Evolutionary conservation across 163 green algal species (phyloP), one percentile per base, ranked within the genome.

Genomic region (Smithsoniella earleae): DNA sequence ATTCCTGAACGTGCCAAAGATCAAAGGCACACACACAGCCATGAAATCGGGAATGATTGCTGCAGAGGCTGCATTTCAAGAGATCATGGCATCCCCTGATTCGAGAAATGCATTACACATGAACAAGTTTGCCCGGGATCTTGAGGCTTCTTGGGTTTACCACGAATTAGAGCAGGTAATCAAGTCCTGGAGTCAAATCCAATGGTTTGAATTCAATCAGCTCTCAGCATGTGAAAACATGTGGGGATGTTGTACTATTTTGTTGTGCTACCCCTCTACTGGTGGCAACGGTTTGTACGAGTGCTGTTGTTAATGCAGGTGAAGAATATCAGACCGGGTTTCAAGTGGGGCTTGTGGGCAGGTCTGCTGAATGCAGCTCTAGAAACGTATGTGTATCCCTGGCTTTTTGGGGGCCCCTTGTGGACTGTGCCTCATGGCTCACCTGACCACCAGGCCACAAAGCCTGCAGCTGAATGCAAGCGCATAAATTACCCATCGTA

Each of bases 21-120:
- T 97, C 77, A 96, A 96, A 83, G 92, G 92, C 64, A 92, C 85
- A 2, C 92, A 97, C 81, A 96, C 89, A 0, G 92, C 92, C 25
- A 96, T 97, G 89, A 92, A 94, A 83, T 89, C 82, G 18, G 92
- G 92, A 75, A 93, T 96, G 76, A 49, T 93, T 37, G 92, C 89
- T 2, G 92, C 82, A 2, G 89, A 97, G 63, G 86, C 83, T 1
- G 84, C 85, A 1, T 89, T 91, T 65, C 28, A 77, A 0, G 82
- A 74, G 40, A 76, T 90, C 28, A 74, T 40, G 58, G 40, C 37
- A 25, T 27, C 38, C 43, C 46, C 31, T 5, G 46, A 25, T 25
- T 18, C 36, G 8, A 33, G 16, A 79, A 77, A 46, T 27, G 62
- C 78, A 8, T 64, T 87, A 18, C 78, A 89, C 72, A 55, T 95